Percentiles rank a stretch among this genome's conserved stretches.
These are phyloP conservation scores for Vanrija humicola DNA, from an alignment of 1,284 basidiomycete genomes.

Conservation along the genomic window DNA sequence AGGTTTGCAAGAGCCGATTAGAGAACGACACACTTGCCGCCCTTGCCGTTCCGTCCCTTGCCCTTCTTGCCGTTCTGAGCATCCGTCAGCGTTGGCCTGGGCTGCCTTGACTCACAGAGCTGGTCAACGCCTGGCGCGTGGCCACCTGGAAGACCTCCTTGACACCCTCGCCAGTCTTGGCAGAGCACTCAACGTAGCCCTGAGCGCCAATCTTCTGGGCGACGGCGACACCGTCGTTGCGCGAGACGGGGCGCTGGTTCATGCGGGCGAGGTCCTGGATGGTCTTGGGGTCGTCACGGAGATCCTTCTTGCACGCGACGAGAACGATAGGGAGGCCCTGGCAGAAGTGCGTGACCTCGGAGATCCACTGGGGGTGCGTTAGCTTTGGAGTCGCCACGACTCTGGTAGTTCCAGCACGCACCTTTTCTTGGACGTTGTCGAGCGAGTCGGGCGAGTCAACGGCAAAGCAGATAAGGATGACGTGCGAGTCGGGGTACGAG, in stretches of 20 bases:
- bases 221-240: slow-evolving; percentile 71
- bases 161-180: slow-evolving; percentile 83
- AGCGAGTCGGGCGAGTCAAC: slow-evolving; percentile 88
- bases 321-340: slow-evolving; percentile 80
- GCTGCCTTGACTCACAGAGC: slow-evolving; percentile 26
- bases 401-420: slow-evolving; percentile 52
- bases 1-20: slow-evolving; percentile 38
- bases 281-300: slow-evolving; percentile 71
- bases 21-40: slow-evolving; percentile 54
- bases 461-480: slow-evolving; percentile 90
- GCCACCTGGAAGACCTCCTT: slow-evolving; percentile 89
- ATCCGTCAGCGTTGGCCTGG: background rate
- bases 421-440: slow-evolving; percentile 95
- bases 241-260: slow-evolving; percentile 72
- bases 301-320: slow-evolving; percentile 89
- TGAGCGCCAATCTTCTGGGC: slow-evolving; percentile 84
- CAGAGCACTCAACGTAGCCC: slow-evolving; percentile 86
- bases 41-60: background rate
- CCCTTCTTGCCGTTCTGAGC: background rate
- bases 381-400: background rate
- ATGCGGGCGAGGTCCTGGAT: slow-evolving; percentile 76
- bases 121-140: slow-evolving; percentile 70
- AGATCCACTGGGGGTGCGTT: slow-evolving; percentile 68
- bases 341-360: slow-evolving; percentile 91
- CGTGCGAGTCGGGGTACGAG: slow-evolving; percentile 86